Conservation (phyloP, 768 basidiomycete species). For the Tricholoma matsutake region DNA sequence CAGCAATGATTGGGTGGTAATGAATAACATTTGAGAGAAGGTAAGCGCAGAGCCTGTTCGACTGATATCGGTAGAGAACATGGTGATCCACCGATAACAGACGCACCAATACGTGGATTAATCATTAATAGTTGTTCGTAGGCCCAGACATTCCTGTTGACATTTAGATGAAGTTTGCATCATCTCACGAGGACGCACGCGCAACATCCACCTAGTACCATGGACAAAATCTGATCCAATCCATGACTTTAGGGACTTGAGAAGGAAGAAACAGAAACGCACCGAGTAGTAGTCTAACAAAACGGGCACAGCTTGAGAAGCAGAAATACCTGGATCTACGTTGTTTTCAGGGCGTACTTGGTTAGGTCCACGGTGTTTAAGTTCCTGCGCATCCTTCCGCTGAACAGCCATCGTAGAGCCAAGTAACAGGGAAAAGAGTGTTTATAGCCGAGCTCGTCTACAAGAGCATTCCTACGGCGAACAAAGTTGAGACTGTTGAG, state of each 20-base stretch:
- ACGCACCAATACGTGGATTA: conserved; percentile 66
- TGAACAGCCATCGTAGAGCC: conserved; percentile 8
- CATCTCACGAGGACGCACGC: conserved; percentile 43
- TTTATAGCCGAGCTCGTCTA: not conserved
- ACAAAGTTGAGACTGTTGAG: not conserved
- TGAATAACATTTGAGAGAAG: conserved; percentile 81
- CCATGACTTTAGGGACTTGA: not conserved
- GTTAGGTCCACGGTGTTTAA: not conserved
- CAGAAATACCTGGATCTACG: conserved; percentile 26
- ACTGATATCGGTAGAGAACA: not conserved
- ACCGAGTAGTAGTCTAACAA: conserved; percentile 38
- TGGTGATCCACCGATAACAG: not conserved
- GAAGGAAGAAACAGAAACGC: conserved; percentile 1
- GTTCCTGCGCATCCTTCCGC: conserved; percentile 4
- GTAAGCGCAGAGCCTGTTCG: conserved; percentile 72
- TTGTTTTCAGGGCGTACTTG: not conserved
- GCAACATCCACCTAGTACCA: conserved; percentile 85
- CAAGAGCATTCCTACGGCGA: not conserved
- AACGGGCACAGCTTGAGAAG: conserved; percentile 31
- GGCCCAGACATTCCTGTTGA: conserved; percentile 66
- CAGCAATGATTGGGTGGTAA: conserved; percentile 64
- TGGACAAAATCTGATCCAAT: conserved; percentile 40
- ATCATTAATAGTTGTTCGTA: conserved; percentile 72
- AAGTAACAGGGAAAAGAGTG: not conserved
- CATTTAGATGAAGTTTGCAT: not conserved